A percentile compares a stretch with the other conserved stretches of the same genome.
Conservation (phyloP, 257 asterid species). For the Jacaranda copaia region DNA sequence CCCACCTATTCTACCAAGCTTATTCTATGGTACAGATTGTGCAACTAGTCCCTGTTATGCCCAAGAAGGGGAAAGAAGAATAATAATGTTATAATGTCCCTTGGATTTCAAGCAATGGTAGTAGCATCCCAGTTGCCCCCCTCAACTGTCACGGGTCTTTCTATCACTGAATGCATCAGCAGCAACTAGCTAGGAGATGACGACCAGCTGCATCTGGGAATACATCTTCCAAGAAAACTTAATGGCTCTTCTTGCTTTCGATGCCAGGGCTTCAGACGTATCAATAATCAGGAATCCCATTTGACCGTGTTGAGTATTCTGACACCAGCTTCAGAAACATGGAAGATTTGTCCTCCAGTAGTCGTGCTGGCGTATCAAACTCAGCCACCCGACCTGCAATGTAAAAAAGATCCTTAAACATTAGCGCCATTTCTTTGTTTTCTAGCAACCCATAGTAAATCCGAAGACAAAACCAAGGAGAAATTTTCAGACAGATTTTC, state of each 20-base stretch:
- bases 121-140: background rate
- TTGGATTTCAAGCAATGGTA: background rate
- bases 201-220: constrained; percentile 18
- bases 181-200: background rate
- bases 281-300: constrained; percentile 46
- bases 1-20: constrained; percentile 33
- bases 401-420: no score
- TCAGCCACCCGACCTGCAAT: constrained; percentile 93
- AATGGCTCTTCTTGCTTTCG: background rate
- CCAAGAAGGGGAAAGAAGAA: constrained; percentile 19
- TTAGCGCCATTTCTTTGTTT: no score
- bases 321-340: constrained; percentile 97
- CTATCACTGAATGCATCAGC: background rate
- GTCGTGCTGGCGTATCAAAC: constrained; percentile 85
- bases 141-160: constrained; percentile 20
- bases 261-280: no score
- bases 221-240: constrained; percentile 1
- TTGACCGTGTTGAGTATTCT: constrained; percentile 88
- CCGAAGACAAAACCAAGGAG: no score
- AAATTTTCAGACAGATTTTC: no score
- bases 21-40: constrained; percentile 48
- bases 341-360: constrained; percentile 91
- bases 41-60: constrained; percentile 31
- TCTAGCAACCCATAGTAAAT: no score
- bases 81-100: background rate